Conservation (phyloP, 78 protist species). For the Chrysochromulina tobinii region DNA sequence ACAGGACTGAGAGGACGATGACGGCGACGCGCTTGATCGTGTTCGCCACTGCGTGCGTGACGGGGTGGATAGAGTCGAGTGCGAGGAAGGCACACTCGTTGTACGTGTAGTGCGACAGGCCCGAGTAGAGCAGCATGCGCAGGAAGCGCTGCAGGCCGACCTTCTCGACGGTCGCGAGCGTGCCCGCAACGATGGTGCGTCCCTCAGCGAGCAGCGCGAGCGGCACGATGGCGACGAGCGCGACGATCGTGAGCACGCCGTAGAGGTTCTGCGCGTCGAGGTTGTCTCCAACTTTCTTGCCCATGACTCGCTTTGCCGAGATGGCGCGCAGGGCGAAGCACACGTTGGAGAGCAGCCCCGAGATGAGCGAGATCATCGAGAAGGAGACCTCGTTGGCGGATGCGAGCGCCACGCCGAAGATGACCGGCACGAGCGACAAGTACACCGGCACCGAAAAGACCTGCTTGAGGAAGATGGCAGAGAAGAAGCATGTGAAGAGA, state of each 20-base stretch:
- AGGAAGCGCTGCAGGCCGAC: background rate
- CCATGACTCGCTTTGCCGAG: conserved; percentile 20
- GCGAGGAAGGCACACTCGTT: conserved; percentile 37
- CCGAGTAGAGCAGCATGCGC: background rate
- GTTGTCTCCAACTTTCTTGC: background rate
- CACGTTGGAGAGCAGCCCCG: background rate
- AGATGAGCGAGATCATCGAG: conserved; percentile 19
- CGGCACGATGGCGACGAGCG: background rate
- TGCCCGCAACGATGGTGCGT: background rate
- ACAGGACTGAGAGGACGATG: conserved; percentile 21
- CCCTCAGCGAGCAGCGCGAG: background rate
- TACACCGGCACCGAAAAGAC: conserved; percentile 3
- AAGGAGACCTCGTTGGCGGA: conserved; percentile 45
- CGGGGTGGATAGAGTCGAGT: conserved; percentile 37
- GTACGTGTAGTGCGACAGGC: conserved; percentile 1
- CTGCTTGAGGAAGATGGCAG: background rate
- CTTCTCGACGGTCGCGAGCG: background rate
- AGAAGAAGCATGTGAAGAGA: background rate
- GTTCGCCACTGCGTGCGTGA: conserved; percentile 36
- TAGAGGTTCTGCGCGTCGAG: background rate
- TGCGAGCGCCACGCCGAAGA: conserved; percentile 50
- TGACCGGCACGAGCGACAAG: conserved; percentile 53
- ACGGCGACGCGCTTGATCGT: conserved; percentile 52
- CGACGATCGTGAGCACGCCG: background rate
- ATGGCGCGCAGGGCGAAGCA: conserved; percentile 29